A percentile compares a stretch with the other conserved stretches of the same genome.
Conservation (phyloP, 306 rosid species). For the Sphenostylis stenocarpa region DNA sequence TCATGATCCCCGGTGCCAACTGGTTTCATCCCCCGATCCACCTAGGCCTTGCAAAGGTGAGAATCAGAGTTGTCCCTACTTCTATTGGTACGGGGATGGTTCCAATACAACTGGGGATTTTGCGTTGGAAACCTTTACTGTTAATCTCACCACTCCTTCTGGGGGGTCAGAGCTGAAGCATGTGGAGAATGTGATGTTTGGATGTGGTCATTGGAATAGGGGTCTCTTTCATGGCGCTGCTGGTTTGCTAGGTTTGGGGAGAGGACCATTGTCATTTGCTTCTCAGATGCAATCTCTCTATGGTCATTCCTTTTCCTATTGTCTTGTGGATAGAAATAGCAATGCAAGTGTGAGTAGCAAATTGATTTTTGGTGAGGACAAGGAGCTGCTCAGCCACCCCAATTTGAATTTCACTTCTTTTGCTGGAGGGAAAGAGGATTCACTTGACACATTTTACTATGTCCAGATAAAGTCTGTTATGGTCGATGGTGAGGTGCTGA, state of each 20-base stretch:
- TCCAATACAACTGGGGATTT: conserved; percentile 97
- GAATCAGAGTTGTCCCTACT: conserved; percentile 81
- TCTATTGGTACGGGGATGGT: conserved; percentile 95
- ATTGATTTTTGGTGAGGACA: conserved; percentile 85
- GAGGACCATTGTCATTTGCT: conserved; percentile 89
- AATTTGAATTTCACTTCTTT: conserved; percentile 79
- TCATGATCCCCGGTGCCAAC: conserved; percentile 58
- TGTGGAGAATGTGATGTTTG: conserved; percentile 89
- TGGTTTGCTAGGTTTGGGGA: conserved; percentile 87
- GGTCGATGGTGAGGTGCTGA: conserved; percentile 64
- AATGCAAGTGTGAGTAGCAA: conserved; percentile 77
- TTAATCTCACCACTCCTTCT: conserved; percentile 59
- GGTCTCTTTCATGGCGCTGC: conserved; percentile 97
- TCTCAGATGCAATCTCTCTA: conserved; percentile 93
- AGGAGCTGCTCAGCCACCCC: conserved; percentile 56
- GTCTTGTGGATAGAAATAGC: conserved; percentile 90
- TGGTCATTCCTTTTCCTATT: conserved; percentile 92
- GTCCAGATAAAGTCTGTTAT: conserved; percentile 65
- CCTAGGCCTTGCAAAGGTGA: conserved; percentile 74
- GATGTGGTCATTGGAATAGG: conserved; percentile 99
- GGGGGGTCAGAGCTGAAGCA: conserved; percentile 53
- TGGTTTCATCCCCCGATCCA: conserved; percentile 90
- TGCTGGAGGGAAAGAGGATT: conserved; percentile 63
- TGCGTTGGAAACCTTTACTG: conserved; percentile 76
- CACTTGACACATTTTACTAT: conserved; percentile 88